Base-by-base conservation (phyloP, 345 rosid genomes). In the Citrus trifoliata region DNA sequence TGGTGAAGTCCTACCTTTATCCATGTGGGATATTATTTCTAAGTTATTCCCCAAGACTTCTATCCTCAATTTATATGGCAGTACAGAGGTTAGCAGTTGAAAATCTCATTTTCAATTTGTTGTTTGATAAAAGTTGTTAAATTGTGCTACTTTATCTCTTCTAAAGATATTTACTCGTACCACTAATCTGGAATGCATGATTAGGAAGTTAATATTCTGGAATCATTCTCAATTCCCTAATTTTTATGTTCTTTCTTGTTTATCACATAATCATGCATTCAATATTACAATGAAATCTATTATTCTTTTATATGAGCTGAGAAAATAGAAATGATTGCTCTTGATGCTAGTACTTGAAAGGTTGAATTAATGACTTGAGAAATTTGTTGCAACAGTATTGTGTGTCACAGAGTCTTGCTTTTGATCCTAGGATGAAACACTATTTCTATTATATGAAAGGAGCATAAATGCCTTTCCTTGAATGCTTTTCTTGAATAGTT, bases 51-150 rank as follows among this genome's bases (percentile, higher is more conserved):
- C 98, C 12, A 79, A 85, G 62, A 90, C 92, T 71, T 81, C 89
- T 83, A 86, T 94, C 76, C 83, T 96, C 80, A 96, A 96, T 83
- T 82, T 96, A 68, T 96, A 93, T 84, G 99, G 99, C 80, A 96
- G 92, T 80, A 96, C 99, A 32, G 98, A 96, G 98, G 99, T 94
- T 55, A 87, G 88, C 30, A 64, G 74, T 77, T 59, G 67, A 76
- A 73, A 71, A 62, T 76, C 42, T 35, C 25, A 51, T 71, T 76
- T 67, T 67, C 5, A 6, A 32, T 27, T 46, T 64, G 14, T 76
- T 73, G 30, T 33, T 48, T 33, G 30, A 71, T 24, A 16, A 60
- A 67, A 32, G 63, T 18, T 37, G 30, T 68, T 55, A 16, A 67
- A 18, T 62, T 38, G 22, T 60, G 33, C 24, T 68, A 5, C 10